A percentile compares a stretch with the other conserved stretches of the same genome.
Conservation (phyloP, 768 basidiomycete genomes). For the Hydnum rufescens region DNA sequence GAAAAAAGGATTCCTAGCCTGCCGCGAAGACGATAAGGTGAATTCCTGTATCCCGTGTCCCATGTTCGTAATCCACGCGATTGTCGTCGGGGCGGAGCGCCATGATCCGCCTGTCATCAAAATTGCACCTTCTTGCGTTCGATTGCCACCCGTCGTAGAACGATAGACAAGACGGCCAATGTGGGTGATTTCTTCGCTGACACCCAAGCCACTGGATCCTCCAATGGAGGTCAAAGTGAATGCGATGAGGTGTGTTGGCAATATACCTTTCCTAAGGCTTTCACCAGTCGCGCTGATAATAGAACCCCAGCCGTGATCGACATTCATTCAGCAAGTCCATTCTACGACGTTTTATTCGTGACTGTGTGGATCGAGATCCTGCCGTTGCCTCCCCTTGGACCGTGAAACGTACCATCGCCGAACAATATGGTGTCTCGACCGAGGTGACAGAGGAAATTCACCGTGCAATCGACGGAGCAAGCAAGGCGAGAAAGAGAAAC, state of each 20-base stretch:
- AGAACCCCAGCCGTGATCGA: constrained; percentile 65
- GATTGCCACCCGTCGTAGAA: no score
- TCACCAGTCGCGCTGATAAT: neutral
- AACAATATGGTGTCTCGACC: constrained; percentile 64
- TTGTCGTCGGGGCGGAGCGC: no score
- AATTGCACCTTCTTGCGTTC: no score
- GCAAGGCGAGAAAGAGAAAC: constrained; percentile 78
- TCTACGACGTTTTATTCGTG: constrained; percentile 85
- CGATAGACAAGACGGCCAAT: no score
- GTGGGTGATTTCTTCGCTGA: no score
- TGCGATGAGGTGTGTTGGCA: constrained; percentile 67
- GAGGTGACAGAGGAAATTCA: constrained; percentile 75
- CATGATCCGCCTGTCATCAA: no score
- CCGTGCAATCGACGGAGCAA: constrained; percentile 56
- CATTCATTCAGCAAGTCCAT: constrained; percentile 94
- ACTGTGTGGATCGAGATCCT: constrained; percentile 83
- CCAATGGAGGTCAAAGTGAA: constrained; percentile 71
- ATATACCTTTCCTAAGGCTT: neutral
- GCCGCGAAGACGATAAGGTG: no score
- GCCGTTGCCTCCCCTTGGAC: constrained; percentile 92
- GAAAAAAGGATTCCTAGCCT: no score
- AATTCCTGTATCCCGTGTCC: no score
- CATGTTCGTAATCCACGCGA: no score
- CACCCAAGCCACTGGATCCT: no score
- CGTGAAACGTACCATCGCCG: constrained; percentile 70